A percentile compares a stretch with the other conserved stretches of the same genome.
These are phyloP conservation scores for Euphorbia lathyris DNA, from an alignment of 345 rosid genomes.

Conservation along the genomic window DNA sequence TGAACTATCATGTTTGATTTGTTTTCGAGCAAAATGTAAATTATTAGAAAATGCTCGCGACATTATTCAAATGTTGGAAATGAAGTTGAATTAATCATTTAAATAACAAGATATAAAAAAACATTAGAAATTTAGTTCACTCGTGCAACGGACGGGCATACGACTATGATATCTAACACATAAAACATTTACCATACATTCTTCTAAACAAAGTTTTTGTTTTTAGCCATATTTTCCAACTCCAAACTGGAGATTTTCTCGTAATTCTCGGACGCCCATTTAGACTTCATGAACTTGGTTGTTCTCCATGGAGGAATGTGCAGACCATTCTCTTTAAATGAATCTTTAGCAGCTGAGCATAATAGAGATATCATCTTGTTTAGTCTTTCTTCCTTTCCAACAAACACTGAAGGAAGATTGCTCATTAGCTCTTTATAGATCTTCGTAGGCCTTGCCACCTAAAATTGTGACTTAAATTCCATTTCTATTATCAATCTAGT, in stretches of 20 bases:
- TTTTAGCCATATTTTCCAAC: too few species aligned
- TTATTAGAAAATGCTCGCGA: too few species aligned
- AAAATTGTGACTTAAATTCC: conserved; percentile 56
- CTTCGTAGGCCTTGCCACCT: conserved; percentile 40
- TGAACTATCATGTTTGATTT: too few species aligned
- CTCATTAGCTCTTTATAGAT: conserved; percentile 34
- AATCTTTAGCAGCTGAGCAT: conserved; percentile 42
- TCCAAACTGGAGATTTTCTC: conserved; percentile 31
- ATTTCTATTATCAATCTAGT: conserved; percentile 47
- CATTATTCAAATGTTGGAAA: too few species aligned
- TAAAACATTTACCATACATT: too few species aligned
- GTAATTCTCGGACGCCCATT: conserved; percentile 49
- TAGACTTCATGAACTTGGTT: conserved; percentile 44
- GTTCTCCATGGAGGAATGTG: conserved; percentile 58
- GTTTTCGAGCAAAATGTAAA: too few species aligned
- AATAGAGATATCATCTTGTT: conserved; percentile 35
- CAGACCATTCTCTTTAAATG: conserved; percentile 41
- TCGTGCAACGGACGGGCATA: too few species aligned
- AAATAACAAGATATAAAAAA: too few species aligned
- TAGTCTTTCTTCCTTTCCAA: conserved; percentile 43
- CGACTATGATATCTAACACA: too few species aligned
- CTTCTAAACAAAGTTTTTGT: too few species aligned
- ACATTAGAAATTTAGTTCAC: too few species aligned
- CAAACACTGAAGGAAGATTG: conserved; percentile 37
- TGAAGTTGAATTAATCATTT: too few species aligned